Conservation (phyloP, 768 basidiomycete species). For the Saitozyma sp. region DNA sequence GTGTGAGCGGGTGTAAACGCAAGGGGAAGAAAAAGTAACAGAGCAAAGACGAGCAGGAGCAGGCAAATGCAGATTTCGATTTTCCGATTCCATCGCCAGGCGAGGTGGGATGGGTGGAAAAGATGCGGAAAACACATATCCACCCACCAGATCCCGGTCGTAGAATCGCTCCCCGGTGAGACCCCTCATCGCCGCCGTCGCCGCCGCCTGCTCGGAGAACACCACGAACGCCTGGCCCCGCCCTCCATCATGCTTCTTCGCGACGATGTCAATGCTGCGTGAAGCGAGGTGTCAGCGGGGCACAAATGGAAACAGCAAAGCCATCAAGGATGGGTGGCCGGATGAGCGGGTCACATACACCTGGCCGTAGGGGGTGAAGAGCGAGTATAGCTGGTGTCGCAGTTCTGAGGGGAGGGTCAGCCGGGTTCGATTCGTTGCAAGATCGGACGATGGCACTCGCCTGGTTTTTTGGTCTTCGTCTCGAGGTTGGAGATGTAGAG, state of each 20-base stretch:
- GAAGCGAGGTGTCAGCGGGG: conserved; percentile 4
- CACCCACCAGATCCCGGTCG: conserved; percentile 71
- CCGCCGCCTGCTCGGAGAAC: conserved; percentile 84
- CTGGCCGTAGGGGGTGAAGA: conserved; percentile 91
- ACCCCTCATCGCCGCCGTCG: conserved; percentile 88
- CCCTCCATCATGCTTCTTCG: conserved; percentile 80
- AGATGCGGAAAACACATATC: conserved; percentile 55
- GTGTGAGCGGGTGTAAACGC: neutral
- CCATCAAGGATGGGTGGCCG: neutral
- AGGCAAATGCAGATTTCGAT: conserved; percentile 10
- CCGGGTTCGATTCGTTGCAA: neutral
- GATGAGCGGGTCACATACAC: conserved; percentile 54
- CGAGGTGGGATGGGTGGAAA: neutral
- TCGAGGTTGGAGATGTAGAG: conserved; percentile 93
- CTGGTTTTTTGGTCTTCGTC: conserved; percentile 83
- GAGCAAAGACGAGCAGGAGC: neutral
- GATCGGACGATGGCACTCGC: conserved; percentile 23
- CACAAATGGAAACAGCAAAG: neutral
- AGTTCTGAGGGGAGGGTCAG: conserved; percentile 60
- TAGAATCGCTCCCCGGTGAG: conserved; percentile 92
- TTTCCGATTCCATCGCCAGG: neutral
- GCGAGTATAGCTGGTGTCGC: conserved; percentile 72
- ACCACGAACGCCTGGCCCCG: conserved; percentile 95
- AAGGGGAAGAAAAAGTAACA: neutral
- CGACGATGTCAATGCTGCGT: conserved; percentile 75